phyloP scores from a whole-genome alignment of 495 filamentous ascomycete genomes.

The Aspergillus campestris region DNA sequence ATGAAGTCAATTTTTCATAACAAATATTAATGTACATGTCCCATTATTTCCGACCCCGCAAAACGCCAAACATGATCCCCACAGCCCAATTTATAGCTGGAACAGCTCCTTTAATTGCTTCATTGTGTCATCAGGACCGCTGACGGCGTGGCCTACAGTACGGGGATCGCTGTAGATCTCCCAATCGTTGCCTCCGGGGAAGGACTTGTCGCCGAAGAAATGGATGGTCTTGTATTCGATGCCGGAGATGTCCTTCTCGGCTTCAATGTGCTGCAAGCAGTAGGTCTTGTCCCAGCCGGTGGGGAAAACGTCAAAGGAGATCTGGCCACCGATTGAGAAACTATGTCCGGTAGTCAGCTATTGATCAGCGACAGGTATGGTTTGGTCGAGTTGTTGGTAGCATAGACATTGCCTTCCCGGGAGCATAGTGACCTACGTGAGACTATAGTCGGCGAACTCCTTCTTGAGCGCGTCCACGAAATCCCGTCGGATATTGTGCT shows the following conservation, averaged over 20 bases:
- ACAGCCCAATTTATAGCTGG: slow-evolving; percentile 42
- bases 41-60: not conserved
- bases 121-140: slow-evolving; percentile 72
- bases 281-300: slow-evolving; percentile 99
- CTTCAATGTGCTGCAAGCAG: slow-evolving; percentile 78
- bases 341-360: slow-evolving; percentile 31
- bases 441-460: slow-evolving; percentile 70
- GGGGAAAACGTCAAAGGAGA: slow-evolving; percentile 98
- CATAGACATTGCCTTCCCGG: no score
- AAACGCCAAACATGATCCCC: slow-evolving; percentile 12
- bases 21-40: no score
- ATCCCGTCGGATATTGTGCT: slow-evolving; percentile 60
- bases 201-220: slow-evolving; percentile 97
- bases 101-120: slow-evolving; percentile 71
- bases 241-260: slow-evolving; percentile 67
- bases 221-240: slow-evolving; percentile 79
- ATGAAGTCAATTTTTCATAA: no score
- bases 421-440: slow-evolving; percentile 56
- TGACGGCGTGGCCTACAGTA: slow-evolving; percentile 77
- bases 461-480: slow-evolving; percentile 69
- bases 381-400: no score
- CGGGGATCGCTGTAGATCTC: slow-evolving; percentile 81
- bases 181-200: slow-evolving; percentile 83
- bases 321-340: slow-evolving; percentile 90
- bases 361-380: not conserved